These are phyloP conservation scores for Aureobasidium sp. DNA, from an alignment of 2,329 filamentous ascomycete species.

Conservation along the genomic window DNA sequence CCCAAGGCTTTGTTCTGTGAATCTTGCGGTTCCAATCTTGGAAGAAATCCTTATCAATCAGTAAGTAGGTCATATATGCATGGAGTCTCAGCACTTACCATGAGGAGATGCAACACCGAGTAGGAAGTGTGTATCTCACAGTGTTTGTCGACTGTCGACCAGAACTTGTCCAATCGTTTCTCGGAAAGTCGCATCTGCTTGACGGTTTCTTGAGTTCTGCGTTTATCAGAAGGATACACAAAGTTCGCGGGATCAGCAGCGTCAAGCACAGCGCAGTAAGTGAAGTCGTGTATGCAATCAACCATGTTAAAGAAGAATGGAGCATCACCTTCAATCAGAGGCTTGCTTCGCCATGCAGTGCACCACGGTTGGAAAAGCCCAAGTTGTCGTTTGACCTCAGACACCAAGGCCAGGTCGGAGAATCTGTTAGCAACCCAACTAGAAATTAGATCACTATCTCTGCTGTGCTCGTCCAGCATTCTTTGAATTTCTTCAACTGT, in stretches of 20 bases:
- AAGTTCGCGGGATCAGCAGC: constrained; percentile 34
- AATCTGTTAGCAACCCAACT: constrained; percentile 23
- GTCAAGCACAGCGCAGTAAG: not conserved
- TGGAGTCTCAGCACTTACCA: too few relatives aligned
- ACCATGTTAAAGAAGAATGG: constrained; percentile 6
- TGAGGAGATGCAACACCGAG: not conserved
- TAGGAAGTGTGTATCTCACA: constrained; percentile 4
- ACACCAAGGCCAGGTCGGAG: constrained; percentile 25
- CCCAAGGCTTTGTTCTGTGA: constrained; percentile 2
- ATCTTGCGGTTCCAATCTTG: constrained; percentile 6
- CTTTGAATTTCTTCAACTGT: constrained; percentile 25
- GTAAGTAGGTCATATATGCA: too few relatives aligned
- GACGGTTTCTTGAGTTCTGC: constrained; percentile 40
- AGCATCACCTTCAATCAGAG: not conserved
- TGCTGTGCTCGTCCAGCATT: constrained; percentile 25
- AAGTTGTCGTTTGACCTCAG: constrained; percentile 21
- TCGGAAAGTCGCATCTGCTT: constrained; percentile 43
- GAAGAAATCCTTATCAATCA: constrained; percentile 5
- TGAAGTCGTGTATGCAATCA: not conserved
- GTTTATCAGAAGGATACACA: constrained; percentile 43
- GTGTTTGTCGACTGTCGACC: constrained; percentile 25
- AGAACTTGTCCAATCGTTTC: constrained; percentile 42
- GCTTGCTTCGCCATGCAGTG: constrained; percentile 9
- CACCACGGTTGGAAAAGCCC: constrained; percentile 19
- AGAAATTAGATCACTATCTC: constrained; percentile 22